These are phyloP conservation scores for Shiraia bambusicola DNA, from an alignment of 2,329 filamentous ascomycete genomes.

Conservation along the genomic window DNA sequence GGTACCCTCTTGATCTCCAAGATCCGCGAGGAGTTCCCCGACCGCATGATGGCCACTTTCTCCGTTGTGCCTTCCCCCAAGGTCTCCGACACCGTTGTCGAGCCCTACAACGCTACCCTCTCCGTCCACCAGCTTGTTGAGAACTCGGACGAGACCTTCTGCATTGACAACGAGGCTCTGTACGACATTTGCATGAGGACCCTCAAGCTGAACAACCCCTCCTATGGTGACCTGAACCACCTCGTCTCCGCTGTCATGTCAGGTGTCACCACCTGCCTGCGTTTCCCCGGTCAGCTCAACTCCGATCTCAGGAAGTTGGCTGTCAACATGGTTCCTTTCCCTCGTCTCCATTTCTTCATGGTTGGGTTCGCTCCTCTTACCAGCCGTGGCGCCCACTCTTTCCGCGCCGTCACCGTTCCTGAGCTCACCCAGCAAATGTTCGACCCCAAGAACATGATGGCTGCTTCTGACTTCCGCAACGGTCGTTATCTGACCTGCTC, in stretches of 20 bases:
- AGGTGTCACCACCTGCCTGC: conserved; percentile 95
- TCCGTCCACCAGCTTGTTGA: conserved; percentile 99
- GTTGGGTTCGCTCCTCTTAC: conserved; percentile 98
- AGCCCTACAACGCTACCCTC: conserved; percentile 99
- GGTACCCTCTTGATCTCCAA: conserved; percentile 99
- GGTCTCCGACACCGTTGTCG: conserved; percentile 98
- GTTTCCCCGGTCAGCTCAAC: conserved; percentile 99
- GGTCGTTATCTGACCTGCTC: conserved; percentile 99
- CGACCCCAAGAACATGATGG: conserved; percentile 99
- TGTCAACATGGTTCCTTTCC: conserved; percentile 99
- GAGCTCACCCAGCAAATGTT: conserved; percentile 99
- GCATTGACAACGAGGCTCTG: conserved; percentile 99
- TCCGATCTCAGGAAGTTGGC: conserved; percentile 99
- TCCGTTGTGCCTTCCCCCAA: conserved; percentile 98
- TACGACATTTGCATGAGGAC: conserved; percentile 99
- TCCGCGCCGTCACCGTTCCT: conserved; percentile 95
- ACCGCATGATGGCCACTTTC: conserved; percentile 99
- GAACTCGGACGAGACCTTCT: conserved; percentile 99
- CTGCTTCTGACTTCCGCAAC: conserved; percentile 99
- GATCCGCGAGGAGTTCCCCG: conserved; percentile 99
- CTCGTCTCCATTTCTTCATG: conserved; percentile 99
- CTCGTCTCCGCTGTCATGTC: conserved; percentile 99
- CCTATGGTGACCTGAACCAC: conserved; percentile 99
- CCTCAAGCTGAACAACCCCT: conserved; percentile 97
- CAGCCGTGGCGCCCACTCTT: conserved; percentile 85